Percentiles rank a stretch among this genome's conserved stretches.
Evolutionary conservation across 306 rosid species (phyloP).

Genomic region (Gleditsia sinensis): DNA sequence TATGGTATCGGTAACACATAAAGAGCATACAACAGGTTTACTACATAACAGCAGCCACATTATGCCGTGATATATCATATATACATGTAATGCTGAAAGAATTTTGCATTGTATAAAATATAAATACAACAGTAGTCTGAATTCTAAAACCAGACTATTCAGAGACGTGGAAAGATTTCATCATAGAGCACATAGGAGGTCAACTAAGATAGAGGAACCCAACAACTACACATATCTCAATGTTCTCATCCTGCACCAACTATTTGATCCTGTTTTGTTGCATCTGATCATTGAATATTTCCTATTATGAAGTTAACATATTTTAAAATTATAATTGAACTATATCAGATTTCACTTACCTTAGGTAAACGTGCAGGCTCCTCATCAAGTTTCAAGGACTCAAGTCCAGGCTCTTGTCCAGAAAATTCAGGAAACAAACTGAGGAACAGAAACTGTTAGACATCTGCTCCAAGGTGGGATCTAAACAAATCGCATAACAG

Average conservation of each 20-base stretch:
- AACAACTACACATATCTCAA: not conserved
- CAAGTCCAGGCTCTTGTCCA: conserved; percentile 44
- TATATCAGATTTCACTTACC: conserved; percentile 43
- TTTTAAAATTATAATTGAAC: not conserved
- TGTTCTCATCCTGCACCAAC: not conserved
- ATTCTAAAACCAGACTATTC: not conserved
- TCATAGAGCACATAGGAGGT: not conserved
- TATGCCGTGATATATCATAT: too few species aligned
- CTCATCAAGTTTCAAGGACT: conserved; percentile 51
- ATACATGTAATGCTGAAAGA: too few species aligned
- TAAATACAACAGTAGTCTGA: not conserved
- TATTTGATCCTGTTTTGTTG: not conserved
- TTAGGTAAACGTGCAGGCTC: conserved; percentile 64
- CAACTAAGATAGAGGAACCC: not conserved
- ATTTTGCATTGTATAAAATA: too few species aligned
- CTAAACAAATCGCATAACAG: not conserved
- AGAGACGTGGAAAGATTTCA: not conserved
- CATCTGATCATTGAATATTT: not conserved
- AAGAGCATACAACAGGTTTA: not conserved
- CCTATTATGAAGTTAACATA: not conserved
- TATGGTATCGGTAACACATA: too few species aligned
- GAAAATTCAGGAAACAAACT: conserved; percentile 67
- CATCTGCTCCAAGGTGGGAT: conserved; percentile 6
- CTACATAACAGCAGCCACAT: not conserved
- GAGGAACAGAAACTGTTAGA: conserved; percentile 33